Base-by-base conservation (phyloP, 2,329 filamentous ascomycete genomes). In the Anthostomella pinea region DNA sequence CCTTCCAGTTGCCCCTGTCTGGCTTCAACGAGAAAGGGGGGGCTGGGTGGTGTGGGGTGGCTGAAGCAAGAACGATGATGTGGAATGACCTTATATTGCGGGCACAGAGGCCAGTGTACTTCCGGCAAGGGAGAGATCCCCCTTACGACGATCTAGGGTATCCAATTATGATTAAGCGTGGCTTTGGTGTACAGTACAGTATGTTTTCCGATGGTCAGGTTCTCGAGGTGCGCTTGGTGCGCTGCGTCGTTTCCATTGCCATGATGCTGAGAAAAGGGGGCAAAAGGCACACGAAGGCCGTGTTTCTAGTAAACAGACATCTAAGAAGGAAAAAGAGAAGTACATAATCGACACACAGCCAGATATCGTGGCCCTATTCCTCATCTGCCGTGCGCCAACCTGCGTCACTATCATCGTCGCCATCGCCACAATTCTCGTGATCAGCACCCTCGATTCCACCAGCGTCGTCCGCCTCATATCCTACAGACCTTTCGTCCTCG, bases 11-110 rank as follows among this genome's bases (percentile, higher is more conserved):
- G 13, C 56, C 54, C 4, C 39, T 57, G 20, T 39, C 35, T 3
- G 48, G 45, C 2, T 53, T 56, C 8, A 44, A 39, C 10, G 38
- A 49, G 3, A 49, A 57, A 17, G 51, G 43, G 3, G n/a, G n/a
- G n/a, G n/a, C n/a, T n/a, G n/a, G n/a, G n/a, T n/a, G n/a, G n/a
- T n/a, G n/a, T n/a, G n/a, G n/a, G n/a, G n/a, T n/a, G n/a, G 31
- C 53, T 24, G 39, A 43, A 14, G 58, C 54, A 54, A 51, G 56
- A 43, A 41, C 37, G 14, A 60, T 42, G 9, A 58, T 59, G 56
- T 60, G 56, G 57, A 51, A 42, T 27, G 43, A 58, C 32, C 51
- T 52, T 2, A 39, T 34, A 8, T 37, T 57, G 26, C 45, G 49
- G 37, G 36, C 33, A 0, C 35, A 54, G 30, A 39, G 29, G 4